Base-by-base conservation (phyloP, 1,139 yeast species). In the Suhomyces bribrorum region DNA sequence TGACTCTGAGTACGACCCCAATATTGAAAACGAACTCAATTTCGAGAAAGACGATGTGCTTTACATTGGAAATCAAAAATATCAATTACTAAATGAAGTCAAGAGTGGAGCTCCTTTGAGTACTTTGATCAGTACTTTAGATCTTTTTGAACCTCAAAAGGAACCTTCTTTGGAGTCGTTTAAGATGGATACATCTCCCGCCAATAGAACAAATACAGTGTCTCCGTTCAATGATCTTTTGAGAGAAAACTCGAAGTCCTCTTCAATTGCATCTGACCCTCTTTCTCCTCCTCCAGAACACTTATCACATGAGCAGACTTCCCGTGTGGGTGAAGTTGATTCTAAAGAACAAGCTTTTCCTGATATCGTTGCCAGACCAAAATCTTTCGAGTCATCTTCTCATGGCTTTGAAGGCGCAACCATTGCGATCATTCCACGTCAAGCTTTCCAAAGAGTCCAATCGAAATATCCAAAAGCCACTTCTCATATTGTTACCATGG, bases 401-500 rank as follows among this genome's bases (percentile, higher is more conserved):
- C 25, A 40, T 17, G 26, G 31, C 14, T 36, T 32, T 8, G 39
- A 43, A 7, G 78, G 83, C 32, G 85, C 95, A 18, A 90, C 97
- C 0, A 83, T 92, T 40, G 96, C 97, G 0, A 85, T 92, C 28
- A 89, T 92, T 12, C 98, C 98, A 0, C 79, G 83, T 2, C 81
- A 79, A 42, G 88, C 97, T 0, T 92, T 92, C 52, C 75, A 79
- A 39, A 69, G 86, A 40, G 75, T 92, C 32, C 85, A 87, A 11
- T 57, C 69, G 26, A 86, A 83, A 50, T 87, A 83, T 55, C 97
- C 98, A 6, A 80, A 86, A 48, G 87, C 96, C 0, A 84, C 96
- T 0, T 86, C 97, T 0, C 96, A 90, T 59, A 90, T 92, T 32
- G 94, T 92, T 7, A 96, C 95, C 48, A 89, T 92, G 79, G 88